These are phyloP conservation scores for Musa troglodytarum DNA, from an alignment of 176 grass and related monocot genomes.

Conservation along the genomic window DNA sequence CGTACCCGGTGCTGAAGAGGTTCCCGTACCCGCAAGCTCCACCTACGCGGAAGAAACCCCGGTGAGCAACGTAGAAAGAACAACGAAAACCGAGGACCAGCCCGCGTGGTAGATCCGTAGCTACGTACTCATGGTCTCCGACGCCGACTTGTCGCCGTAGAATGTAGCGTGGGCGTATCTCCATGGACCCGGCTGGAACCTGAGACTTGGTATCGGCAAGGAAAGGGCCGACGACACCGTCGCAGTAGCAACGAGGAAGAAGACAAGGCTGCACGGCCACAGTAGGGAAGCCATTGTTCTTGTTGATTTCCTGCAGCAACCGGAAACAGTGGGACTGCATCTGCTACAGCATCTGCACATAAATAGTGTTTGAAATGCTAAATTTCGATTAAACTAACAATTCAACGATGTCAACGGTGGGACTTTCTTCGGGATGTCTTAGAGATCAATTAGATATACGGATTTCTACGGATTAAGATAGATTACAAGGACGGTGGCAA, in stretches of 20 bases:
- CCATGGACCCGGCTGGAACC: conserved; percentile 29
- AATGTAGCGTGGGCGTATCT: conserved; percentile 57
- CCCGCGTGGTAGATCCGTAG: not conserved
- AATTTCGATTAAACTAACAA: not conserved
- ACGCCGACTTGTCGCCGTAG: conserved; percentile 65
- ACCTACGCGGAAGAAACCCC: conserved; percentile 16
- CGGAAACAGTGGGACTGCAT: not conserved
- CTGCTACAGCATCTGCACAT: too few species aligned
- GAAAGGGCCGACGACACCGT: not conserved
- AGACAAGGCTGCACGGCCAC: not conserved
- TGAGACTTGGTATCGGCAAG: conserved; percentile 16
- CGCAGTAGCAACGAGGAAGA: not conserved
- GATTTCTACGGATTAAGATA: not conserved
- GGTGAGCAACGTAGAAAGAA: not conserved
- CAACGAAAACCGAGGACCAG: not conserved
- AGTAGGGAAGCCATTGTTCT: not conserved
- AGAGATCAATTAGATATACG: not conserved
- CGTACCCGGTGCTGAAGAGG: conserved; percentile 42
- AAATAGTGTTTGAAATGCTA: not conserved
- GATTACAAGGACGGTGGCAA: not conserved
- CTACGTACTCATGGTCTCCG: conserved; percentile 51
- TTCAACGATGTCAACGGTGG: not conserved
- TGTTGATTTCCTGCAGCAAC: not conserved
- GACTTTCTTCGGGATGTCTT: not conserved
- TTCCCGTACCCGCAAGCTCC: conserved; percentile 76